Percentiles rank a stretch among this genome's conserved stretches.
phyloP scores from a whole-genome alignment of 495 filamentous ascomycete species.

The Terfezia boudieri region DNA sequence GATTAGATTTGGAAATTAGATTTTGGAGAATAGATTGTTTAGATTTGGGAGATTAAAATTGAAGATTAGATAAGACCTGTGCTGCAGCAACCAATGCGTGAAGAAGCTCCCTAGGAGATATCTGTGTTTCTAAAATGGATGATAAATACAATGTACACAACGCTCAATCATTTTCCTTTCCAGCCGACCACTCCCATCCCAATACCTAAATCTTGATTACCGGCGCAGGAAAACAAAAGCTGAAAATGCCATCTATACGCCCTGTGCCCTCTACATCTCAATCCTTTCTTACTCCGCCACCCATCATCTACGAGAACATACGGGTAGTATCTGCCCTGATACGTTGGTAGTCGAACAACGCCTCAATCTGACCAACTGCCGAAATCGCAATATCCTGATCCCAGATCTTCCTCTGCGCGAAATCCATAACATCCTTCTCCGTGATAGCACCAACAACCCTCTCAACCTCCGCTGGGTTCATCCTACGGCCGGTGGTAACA shows the following conservation, averaged over 20 bases:
- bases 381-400: constrained; percentile 88
- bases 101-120: too few relatives aligned
- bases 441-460: constrained; percentile 65
- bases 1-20: too few relatives aligned
- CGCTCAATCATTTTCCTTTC: too few relatives aligned
- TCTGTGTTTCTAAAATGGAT: too few relatives aligned
- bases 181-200: too few relatives aligned
- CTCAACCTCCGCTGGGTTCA: constrained; percentile 86
- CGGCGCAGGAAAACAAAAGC: not conserved
- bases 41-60: too few relatives aligned
- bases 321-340: constrained; percentile 78
- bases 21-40: too few relatives aligned
- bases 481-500: constrained; percentile 82
- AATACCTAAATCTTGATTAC: too few relatives aligned
- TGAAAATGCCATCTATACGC: not conserved
- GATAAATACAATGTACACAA: too few relatives aligned
- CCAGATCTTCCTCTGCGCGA: constrained; percentile 78
- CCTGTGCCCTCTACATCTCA: not conserved
- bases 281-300: not conserved
- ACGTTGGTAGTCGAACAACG: constrained; percentile 67
- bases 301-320: constrained; percentile 25
- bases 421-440: constrained; percentile 91
- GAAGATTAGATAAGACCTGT: too few relatives aligned
- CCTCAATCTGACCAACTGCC: constrained; percentile 83
- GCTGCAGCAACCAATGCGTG: too few relatives aligned